phyloP scores from a whole-genome alignment of 164 flowering plant genomes.

The Euptelea pleiosperma region DNA sequence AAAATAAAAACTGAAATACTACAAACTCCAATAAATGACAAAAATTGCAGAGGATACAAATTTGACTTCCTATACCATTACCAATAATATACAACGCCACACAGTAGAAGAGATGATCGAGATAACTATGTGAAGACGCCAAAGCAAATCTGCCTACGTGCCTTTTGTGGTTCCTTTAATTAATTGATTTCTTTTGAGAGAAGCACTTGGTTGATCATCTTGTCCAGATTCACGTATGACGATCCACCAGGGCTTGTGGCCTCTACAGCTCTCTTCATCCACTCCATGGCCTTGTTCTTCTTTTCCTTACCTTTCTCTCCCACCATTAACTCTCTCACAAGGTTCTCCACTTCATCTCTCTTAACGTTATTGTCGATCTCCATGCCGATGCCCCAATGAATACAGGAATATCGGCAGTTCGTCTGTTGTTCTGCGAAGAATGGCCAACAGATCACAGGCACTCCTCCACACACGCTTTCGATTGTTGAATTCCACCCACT shows the following conservation, averaged over 20 bases:
- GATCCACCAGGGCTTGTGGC: constrained; percentile 11
- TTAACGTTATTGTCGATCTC: constrained; percentile 26
- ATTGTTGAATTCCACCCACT: constrained; percentile 18
- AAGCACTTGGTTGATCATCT: neutral
- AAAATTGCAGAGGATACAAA: too few species aligned
- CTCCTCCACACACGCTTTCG: constrained; percentile 17
- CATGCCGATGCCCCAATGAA: constrained; percentile 32
- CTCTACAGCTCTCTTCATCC: constrained; percentile 15
- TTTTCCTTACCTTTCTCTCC: constrained; percentile 20
- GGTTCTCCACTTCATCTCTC: constrained; percentile 19
- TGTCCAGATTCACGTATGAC: constrained; percentile 11
- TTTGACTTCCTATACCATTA: too few species aligned
- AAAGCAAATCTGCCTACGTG: too few species aligned
- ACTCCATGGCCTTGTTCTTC: constrained; percentile 9
- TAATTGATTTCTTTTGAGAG: neutral
- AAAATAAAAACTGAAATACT: too few species aligned
- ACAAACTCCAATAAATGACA: too few species aligned
- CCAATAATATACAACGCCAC: too few species aligned
- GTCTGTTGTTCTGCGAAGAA: constrained; percentile 22
- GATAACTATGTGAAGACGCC: too few species aligned
- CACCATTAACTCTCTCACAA: constrained; percentile 30
- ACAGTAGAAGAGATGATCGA: too few species aligned
- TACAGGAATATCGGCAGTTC: constrained; percentile 5
- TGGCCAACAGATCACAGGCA: constrained; percentile 23
- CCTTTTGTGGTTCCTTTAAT: too few species aligned